Evolutionary conservation across 805 yeast genomes (phyloP), one percentile per base, ranked within the genome.

Genomic region (Nakazawaea wickerhamii): DNA sequence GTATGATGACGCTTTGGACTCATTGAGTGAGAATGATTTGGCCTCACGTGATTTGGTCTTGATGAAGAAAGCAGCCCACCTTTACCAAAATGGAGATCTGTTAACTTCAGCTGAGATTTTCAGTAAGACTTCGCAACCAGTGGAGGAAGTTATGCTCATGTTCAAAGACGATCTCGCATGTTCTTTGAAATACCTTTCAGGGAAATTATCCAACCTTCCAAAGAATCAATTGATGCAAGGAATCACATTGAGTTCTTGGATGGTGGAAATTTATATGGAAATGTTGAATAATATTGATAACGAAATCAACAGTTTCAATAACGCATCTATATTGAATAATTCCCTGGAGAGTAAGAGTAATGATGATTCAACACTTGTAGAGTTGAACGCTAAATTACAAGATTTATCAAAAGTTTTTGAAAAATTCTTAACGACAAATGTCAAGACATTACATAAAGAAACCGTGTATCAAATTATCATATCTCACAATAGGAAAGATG

Each of bases 381-480:
- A 57, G 60, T 26, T 59, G 57, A 67, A 64, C 30, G 47, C 53
- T 46, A 47, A 25, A 30, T 42, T 48, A 68, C 54, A 44, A 52
- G 49, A 22, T 41, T 45, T 3, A 47, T 61, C 2, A 53, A 55
- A 38, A 48, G 63, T 66, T 44, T 67, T 73, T 51, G 60, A 68
- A 21, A 53, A 58, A 1, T 87, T 89, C 55, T 57, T 89, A 13
- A 55, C 63, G 2, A 54, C 61, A 2, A 70, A 78, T 55, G 62
- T 69, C 43, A 64, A 65, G 20, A 51, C 59, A 4, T 54, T 88
- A n/a, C 95, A 89, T 56, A 69, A 69, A 27, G 70, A 70, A 8
- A 81, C 95, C 0, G 66, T 85, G 0, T 85, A 82, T 53, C 89
- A 87, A 54, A 73, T 90, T 4, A 70, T 91, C 40, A 61, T 72